phyloP scores from a whole-genome alignment of 805 yeast species.

The Vanderwaltozyma verrucispora region DNA sequence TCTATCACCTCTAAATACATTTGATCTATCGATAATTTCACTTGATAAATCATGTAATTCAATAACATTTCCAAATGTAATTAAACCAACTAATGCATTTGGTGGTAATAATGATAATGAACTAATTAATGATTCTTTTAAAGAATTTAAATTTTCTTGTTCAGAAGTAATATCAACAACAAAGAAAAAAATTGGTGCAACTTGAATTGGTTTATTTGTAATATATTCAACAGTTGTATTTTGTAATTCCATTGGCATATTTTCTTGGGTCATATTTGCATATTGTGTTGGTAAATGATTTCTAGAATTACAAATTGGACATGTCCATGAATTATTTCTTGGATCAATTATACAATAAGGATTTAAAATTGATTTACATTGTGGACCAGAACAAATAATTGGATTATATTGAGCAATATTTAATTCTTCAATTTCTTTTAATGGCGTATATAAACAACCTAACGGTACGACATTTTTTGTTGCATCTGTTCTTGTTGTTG shows the following conservation, averaged over 20 bases:
- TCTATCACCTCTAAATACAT: constrained; percentile 77
- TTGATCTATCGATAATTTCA: constrained; percentile 55
- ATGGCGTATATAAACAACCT: constrained; percentile 88
- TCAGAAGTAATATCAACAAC: constrained; percentile 85
- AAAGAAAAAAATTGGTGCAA: constrained; percentile 75
- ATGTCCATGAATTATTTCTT: constrained; percentile 66
- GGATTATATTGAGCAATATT: constrained; percentile 81
- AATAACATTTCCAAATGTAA: constrained; percentile 77
- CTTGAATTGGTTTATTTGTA: constrained; percentile 62
- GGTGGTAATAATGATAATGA: constrained; percentile 75
- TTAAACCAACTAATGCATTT: constrained; percentile 72
- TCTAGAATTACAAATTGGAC: constrained; percentile 69
- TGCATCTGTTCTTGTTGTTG: constrained; percentile 79
- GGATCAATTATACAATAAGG: constrained; percentile 75
- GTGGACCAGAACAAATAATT: constrained; percentile 57
- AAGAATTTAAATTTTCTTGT: constrained; percentile 68
- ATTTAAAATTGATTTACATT: constrained; percentile 75
- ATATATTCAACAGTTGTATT: constrained; percentile 77
- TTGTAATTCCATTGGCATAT: constrained; percentile 69
- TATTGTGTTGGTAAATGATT: constrained; percentile 75
- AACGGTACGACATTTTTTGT: constrained; percentile 86
- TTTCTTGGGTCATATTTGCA: constrained; percentile 58
- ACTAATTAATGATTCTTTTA: constrained; percentile 67
- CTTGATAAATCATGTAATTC: constrained; percentile 74
- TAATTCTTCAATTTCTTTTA: constrained; percentile 63